These are phyloP conservation scores for Lunularia cruciata DNA, from an alignment of 225 moss, liverwort and hornwort species.

Conservation along the genomic window DNA sequence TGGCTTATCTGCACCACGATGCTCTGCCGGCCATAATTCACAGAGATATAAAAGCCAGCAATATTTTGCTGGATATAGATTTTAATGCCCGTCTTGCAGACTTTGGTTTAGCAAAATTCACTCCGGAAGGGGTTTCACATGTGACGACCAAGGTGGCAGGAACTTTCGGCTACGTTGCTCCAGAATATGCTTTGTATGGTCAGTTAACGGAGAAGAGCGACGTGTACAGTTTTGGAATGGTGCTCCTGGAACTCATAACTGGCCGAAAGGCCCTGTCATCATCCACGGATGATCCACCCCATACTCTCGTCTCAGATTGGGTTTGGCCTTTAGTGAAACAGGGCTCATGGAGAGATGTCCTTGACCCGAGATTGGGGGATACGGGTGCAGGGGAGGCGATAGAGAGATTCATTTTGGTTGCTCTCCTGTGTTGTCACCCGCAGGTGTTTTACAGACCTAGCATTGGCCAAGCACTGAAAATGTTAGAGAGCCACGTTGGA, in stretches of 20 bases:
- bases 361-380: conserved; percentile 45
- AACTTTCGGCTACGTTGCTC: conserved; percentile 78
- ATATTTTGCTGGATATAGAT: conserved; percentile 68
- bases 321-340: conserved; percentile 63
- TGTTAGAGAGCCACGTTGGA: conserved; percentile 53
- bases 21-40: conserved; percentile 87
- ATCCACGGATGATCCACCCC: conserved; percentile 16
- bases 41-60: conserved; percentile 77
- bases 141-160: conserved; percentile 76
- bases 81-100: conserved; percentile 79
- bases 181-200: conserved; percentile 80
- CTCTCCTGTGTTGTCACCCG: conserved; percentile 61
- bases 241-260: conserved; percentile 81
- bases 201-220: conserved; percentile 91
- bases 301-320: conserved; percentile 59
- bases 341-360: conserved; percentile 39
- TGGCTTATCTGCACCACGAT: conserved; percentile 73
- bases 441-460: conserved; percentile 60
- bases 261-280: conserved; percentile 37
- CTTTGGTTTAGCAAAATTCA: conserved; percentile 86
- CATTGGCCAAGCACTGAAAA: conserved; percentile 60
- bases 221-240: conserved; percentile 94
- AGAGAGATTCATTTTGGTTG: conserved; percentile 60
- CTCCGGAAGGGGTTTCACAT: conserved; percentile 77
- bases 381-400: conserved; percentile 46